Evolutionary conservation across 2,329 filamentous ascomycete species (phyloP), one percentile per base, ranked within the genome.

Genomic region (Bimuria novae-zelandiae): DNA sequence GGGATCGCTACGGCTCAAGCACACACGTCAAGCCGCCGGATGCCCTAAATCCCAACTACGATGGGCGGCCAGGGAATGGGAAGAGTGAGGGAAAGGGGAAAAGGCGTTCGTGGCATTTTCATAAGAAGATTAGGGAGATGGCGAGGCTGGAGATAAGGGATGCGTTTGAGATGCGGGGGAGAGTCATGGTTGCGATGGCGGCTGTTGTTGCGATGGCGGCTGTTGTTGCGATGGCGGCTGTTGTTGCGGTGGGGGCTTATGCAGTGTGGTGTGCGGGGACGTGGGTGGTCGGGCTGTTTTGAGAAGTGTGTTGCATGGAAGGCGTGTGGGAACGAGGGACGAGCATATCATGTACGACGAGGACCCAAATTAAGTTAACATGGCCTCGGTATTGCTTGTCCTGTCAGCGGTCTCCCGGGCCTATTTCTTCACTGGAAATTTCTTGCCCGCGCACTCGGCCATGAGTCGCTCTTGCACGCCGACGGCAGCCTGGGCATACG

Each of bases 91-190:
- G 47, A 27, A 55, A 57, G 43, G 64, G 69, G 46, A 69, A 61
- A 23, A 58, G 49, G 23, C 47, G 48, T 43, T 56, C 63, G 17
- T 78, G 76, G 76, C 71, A 74, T 57, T 48, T 72, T 16, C 59
- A 71, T 17, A 76, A 72, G 64, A 78, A 76, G 64, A 75, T 77
- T 36, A 62, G 81, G 54, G 84, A 85, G 67, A 75, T 89, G 48
- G 79, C 86, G 64, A 81, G 75, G 66, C 76, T 86, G 77, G 84
- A 89, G 68, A 78, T 85, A 14, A 78, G 77, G 3, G 85, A 89
- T 63, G 86, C 86, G 3, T 84, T 89, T 57, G 80, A 82, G 66
- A 76, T 88, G 67, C 79, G 84, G 21, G 73, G 76, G 10, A 75
- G 74, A 17, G 79, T 89, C n/a, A 72, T 87, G 21, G 65, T 80